phyloP scores from a whole-genome alignment of 371 early-diverging fungal species.

The Syncephalis fuscata region DNA sequence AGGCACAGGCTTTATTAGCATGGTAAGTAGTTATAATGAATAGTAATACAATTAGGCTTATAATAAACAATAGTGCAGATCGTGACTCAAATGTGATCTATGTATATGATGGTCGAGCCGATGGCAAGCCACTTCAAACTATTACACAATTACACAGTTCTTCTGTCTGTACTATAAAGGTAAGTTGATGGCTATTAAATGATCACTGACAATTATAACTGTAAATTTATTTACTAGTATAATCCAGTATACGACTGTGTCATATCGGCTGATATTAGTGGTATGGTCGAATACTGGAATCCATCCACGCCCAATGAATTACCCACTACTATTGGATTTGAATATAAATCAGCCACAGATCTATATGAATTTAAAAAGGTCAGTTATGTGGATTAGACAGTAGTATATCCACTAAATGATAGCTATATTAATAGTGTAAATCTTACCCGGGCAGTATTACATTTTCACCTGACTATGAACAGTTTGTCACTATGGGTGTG shows the following conservation, averaged over 20 bases:
- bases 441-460: conserved; percentile 60
- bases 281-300: conserved; percentile 88
- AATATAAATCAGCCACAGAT: conserved; percentile 83
- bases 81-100: conserved; percentile 44
- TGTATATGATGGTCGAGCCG: conserved; percentile 70
- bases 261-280: conserved; percentile 65
- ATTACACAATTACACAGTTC: conserved; percentile 47
- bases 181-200: conserved; percentile 4
- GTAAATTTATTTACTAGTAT: conserved; percentile 20
- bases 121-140: conserved; percentile 36
- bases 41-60: too few relatives aligned
- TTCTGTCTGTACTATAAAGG: conserved; percentile 62
- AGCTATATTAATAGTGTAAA: conserved; percentile 16
- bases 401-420: not conserved
- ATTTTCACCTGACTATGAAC: conserved; percentile 61
- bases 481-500: conserved; percentile 76
- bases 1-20: conserved; percentile 62
- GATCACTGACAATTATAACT: not conserved
- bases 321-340: conserved; percentile 47
- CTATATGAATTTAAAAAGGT: conserved; percentile 88
- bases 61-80: conserved; percentile 41
- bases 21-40: conserved; percentile 28
- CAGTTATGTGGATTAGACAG: not conserved
- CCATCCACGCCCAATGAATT: conserved; percentile 47
- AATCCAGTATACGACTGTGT: conserved; percentile 58